These are phyloP conservation scores for Beauveria sp. DNA, from an alignment of 2,329 filamentous ascomycete species.

Conservation along the genomic window DNA sequence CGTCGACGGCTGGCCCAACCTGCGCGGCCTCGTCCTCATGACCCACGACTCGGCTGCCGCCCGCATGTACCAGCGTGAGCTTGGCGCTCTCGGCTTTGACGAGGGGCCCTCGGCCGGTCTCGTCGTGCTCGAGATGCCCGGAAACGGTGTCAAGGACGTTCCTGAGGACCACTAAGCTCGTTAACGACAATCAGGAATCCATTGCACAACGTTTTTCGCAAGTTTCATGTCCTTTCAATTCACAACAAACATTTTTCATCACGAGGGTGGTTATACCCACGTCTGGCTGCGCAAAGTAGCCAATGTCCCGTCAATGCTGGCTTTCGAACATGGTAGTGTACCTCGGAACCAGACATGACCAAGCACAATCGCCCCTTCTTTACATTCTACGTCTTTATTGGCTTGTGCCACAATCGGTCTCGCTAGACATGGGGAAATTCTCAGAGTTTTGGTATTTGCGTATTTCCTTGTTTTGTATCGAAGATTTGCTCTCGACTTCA, in stretches of 20 bases:
- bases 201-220: not conserved
- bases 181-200: not conserved
- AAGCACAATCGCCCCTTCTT: not conserved
- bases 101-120: constrained; percentile 33
- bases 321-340: constrained; percentile 6
- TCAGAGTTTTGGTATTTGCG: not conserved
- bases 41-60: constrained; percentile 33
- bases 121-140: constrained; percentile 34
- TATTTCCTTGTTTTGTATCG: not conserved
- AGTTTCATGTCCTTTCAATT: not conserved
- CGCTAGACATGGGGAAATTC: not conserved
- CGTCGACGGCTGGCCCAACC: constrained; percentile 45
- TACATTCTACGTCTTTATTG: not conserved
- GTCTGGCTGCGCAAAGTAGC: not conserved
- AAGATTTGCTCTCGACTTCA: not conserved
- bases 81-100: constrained; percentile 38
- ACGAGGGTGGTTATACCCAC: not conserved
- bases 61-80: constrained; percentile 38
- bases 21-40: constrained; percentile 53
- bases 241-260: not conserved
- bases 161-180: constrained; percentile 22
- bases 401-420: not conserved
- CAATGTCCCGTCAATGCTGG: not conserved
- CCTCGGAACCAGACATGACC: not conserved
- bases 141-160: constrained; percentile 27